Conservation (phyloP, 202 grass and related monocot genomes). For the Alloteropsis angusta region DNA sequence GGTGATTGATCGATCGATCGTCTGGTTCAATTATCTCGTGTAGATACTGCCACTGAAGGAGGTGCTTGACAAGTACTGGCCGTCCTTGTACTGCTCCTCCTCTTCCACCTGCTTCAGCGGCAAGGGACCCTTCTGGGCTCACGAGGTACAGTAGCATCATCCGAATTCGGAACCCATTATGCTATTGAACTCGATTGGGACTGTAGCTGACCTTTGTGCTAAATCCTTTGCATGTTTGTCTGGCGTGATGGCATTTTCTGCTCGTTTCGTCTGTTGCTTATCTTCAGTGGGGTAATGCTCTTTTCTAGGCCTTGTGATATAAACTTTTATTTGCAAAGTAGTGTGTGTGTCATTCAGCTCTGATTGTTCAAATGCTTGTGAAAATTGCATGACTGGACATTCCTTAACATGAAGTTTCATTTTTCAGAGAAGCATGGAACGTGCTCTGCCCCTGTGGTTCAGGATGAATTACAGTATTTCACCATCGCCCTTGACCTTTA, state of each 20-base stretch:
- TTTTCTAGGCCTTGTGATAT: neutral
- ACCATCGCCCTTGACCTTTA: constrained; percentile 56
- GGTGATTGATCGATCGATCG: neutral
- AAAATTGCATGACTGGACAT: neutral
- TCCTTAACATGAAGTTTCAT: neutral
- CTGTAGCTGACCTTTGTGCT: neutral
- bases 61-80: constrained; percentile 61
- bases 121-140: constrained; percentile 83
- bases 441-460: constrained; percentile 59
- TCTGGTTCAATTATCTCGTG: constrained; percentile 14
- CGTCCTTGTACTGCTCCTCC: constrained; percentile 64
- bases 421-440: constrained; percentile 39
- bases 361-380: neutral
- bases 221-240: constrained; percentile 7
- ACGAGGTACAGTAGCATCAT: constrained; percentile 44
- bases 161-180: neutral
- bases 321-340: neutral
- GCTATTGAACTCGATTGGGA: neutral
- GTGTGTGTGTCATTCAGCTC: neutral
- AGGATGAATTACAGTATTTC: constrained; percentile 78
- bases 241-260: neutral
- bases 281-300: constrained; percentile 78
- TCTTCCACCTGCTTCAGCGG: constrained; percentile 71
- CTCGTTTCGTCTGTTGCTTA: neutral
- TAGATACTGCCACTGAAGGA: constrained; percentile 60